Evolutionary conservation across 169 alveolate genomes (phyloP).

Genomic region (Plasmodium vivax): DNA sequence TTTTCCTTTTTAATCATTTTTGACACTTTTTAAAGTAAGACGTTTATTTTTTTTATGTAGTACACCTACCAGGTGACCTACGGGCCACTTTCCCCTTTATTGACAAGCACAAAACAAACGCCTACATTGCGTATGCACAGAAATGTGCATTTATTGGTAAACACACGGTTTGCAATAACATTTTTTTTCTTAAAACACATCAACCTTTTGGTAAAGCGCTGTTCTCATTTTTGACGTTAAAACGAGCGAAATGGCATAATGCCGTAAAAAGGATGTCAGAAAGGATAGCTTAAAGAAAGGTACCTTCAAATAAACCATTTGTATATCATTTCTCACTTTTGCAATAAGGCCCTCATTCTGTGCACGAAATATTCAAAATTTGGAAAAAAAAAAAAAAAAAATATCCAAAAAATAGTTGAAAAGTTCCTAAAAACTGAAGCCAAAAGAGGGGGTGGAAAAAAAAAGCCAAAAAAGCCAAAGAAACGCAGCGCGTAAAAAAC

Average conservation of each 20-base stretch:
- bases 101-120: not conserved
- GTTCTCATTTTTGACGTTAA: not conserved
- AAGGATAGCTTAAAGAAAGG: not conserved
- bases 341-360: not conserved
- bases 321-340: not conserved
- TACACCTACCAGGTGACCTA: not conserved
- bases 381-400: not conserved
- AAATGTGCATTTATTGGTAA: not conserved
- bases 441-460: not conserved
- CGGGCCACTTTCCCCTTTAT: not conserved
- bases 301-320: not conserved
- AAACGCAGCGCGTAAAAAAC: not conserved
- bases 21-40: not conserved
- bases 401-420: not conserved
- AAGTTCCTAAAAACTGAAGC: not conserved
- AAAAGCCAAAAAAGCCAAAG: not conserved
- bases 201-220: not conserved
- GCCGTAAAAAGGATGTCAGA: not conserved
- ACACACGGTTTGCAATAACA: not conserved
- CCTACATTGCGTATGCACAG: not conserved
- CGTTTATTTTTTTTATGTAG: not conserved
- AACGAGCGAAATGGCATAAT: not conserved
- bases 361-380: slow-evolving; percentile 17
- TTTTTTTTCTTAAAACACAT: too few species aligned
- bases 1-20: not conserved